Conservation (phyloP, 2,329 filamentous ascomycete genomes). For the Diaporthe vexans region DNA sequence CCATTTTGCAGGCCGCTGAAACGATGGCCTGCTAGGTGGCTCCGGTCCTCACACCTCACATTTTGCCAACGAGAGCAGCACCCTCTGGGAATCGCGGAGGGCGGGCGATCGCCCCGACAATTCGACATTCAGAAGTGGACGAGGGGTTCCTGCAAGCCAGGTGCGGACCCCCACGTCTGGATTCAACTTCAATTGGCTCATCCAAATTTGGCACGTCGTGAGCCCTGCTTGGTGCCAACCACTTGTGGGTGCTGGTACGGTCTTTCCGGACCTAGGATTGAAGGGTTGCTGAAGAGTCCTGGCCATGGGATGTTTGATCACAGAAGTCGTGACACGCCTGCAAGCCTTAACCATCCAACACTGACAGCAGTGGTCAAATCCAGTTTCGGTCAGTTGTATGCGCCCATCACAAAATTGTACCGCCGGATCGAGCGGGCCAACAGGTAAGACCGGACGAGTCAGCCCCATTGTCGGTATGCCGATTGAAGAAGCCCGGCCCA, state of each 20-base stretch:
- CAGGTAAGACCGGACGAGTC: conserved; percentile 23
- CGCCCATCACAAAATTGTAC: background rate
- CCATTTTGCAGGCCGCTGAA: conserved; percentile 19
- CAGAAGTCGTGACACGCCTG: background rate
- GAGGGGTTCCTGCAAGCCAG: conserved; percentile 33
- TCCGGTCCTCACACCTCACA: conserved; percentile 8
- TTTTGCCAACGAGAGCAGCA: conserved; percentile 3
- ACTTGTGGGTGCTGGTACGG: background rate
- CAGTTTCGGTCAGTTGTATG: background rate
- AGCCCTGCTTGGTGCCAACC: background rate
- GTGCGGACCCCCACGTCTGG: conserved; percentile 32
- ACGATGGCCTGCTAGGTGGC: conserved; percentile 19
- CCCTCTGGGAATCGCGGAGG: conserved; percentile 19
- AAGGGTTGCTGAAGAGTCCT: background rate
- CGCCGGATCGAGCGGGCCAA: conserved; percentile 20
- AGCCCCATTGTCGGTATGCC: conserved; percentile 24
- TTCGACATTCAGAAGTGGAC: background rate
- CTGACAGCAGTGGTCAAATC: background rate
- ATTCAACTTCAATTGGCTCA: conserved; percentile 15
- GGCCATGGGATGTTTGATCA: background rate
- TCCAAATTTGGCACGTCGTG: conserved; percentile 21
- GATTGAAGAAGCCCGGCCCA: conserved; percentile 23
- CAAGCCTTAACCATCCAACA: background rate
- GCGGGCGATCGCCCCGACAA: conserved; percentile 35
- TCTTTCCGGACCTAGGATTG: background rate